Percentiles rank a stretch among this genome's conserved stretches.
phyloP scores from a whole-genome alignment of 257 asterid genomes.

The Leptodermis oblonga region DNA sequence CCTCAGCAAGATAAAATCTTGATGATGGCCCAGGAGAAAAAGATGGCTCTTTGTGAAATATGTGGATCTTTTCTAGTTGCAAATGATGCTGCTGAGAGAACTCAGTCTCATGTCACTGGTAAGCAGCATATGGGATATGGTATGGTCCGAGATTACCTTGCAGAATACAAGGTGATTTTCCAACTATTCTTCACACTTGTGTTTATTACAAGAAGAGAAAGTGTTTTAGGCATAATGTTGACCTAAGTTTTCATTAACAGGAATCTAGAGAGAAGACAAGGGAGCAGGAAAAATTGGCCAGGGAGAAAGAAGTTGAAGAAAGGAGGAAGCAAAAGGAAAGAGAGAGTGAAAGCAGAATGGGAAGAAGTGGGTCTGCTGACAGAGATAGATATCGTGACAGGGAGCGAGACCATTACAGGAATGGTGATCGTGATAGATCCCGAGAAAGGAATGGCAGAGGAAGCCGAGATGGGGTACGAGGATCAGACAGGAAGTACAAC shows the following conservation, averaged over 20 bases:
- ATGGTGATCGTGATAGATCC: slow-evolving; percentile 49
- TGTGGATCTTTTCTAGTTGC: slow-evolving; percentile 98
- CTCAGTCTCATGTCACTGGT: slow-evolving; percentile 96
- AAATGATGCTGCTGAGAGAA: slow-evolving; percentile 96
- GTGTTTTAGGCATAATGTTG: slow-evolving; percentile 10
- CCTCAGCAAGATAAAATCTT: slow-evolving; percentile 68
- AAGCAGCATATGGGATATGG: slow-evolving; percentile 97
- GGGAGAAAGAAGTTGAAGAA: slow-evolving; percentile 90
- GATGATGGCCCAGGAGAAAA: slow-evolving; percentile 91
- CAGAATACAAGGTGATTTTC: slow-evolving; percentile 44
- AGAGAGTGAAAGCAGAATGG: slow-evolving; percentile 52
- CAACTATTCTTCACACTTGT: neutral
- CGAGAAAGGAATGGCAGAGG: slow-evolving; percentile 69
- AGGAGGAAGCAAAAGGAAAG: slow-evolving; percentile 69
- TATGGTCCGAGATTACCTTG: slow-evolving; percentile 80
- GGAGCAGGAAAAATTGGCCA: slow-evolving; percentile 76
- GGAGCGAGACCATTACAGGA: slow-evolving; percentile 50
- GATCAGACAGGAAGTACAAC: slow-evolving; percentile 53
- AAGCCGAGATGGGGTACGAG: slow-evolving; percentile 50
- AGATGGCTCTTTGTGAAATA: slow-evolving; percentile 94
- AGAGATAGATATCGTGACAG: slow-evolving; percentile 63
- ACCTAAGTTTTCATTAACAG: slow-evolving; percentile 37
- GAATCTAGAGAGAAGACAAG: slow-evolving; percentile 72
- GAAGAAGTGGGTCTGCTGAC: slow-evolving; percentile 69
- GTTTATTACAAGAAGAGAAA: neutral